Evolutionary conservation across 106 monocot species (phyloP), one percentile per base, ranked within the genome.

Genomic region (Hemerocallis citrina): DNA sequence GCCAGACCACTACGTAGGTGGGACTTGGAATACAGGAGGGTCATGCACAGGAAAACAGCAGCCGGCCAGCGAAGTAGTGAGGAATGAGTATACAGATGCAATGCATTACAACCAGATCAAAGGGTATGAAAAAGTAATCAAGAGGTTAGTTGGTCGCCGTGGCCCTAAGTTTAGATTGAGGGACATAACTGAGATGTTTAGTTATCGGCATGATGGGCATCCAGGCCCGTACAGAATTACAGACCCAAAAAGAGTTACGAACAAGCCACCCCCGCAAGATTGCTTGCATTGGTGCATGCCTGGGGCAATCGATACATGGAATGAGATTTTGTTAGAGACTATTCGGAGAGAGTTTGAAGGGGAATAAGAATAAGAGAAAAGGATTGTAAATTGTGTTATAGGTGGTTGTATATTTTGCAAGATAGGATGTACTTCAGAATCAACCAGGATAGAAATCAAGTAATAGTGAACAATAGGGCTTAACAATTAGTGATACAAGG

Each of bases 211-310:
- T 28, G 91, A 92, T 43, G 91, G 91, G 12, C 91, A 92, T 29
- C 91, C 91, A 22, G 91, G 86, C 4, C 94, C 94, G 2, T 95
- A 84, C 55, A 63, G 86, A 61, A 83, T 55, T 45, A 55, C 62
- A 0, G 89, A 86, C 30, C 80, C 81, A 3, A 83, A 81, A 27
- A 86, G 83, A 75, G 38, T 48, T 38, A 86, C 80, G 0, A 66
- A 68, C 34, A 55, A 80, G 34, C 85, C 79, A 5, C 83, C 83
- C 0, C 83, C 90, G 3, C 84, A 95, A 63, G 95, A 95, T 64
- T 95, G 95, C 69, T 43, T 95, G 28, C 94, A 95, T 23, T 95
- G 94, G 94, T 95, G 94, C 71, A 89, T 89, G 94, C 94, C 95
- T 13, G 95, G 95, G 7, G 83, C 95, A 0, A 60, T 95, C 28